These are phyloP conservation scores for Lachnum nothofagi DNA, from an alignment of 2,329 filamentous ascomycete genomes.

Conservation along the genomic window DNA sequence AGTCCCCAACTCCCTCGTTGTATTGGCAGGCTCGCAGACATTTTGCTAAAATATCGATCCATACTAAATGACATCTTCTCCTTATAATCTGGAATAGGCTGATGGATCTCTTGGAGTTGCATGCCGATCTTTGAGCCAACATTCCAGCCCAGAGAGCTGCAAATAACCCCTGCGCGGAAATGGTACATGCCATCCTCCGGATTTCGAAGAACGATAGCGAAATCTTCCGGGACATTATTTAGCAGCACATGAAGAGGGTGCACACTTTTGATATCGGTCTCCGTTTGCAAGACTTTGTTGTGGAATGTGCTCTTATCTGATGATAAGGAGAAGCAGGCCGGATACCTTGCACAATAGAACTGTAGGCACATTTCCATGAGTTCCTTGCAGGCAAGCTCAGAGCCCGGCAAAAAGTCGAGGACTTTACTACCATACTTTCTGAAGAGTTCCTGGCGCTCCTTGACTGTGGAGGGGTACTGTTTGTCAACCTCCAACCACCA, in stretches of 20 bases:
- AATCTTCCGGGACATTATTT: conserved; percentile 79
- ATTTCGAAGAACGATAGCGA: conserved; percentile 69
- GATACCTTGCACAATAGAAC: conserved; percentile 73
- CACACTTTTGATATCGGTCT: conserved; percentile 54
- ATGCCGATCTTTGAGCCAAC: conserved; percentile 68
- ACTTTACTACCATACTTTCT: conserved; percentile 58
- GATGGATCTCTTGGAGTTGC: conserved; percentile 66
- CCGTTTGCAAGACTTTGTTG: conserved; percentile 63
- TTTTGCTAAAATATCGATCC: conserved; percentile 77
- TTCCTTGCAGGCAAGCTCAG: conserved; percentile 75
- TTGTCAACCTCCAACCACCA: conserved; percentile 88
- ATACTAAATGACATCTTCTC: conserved; percentile 85
- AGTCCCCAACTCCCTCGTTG: conserved; percentile 82
- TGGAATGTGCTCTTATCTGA: conserved; percentile 52
- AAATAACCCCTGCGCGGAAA: conserved; percentile 71
- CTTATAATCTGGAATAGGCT: conserved; percentile 72
- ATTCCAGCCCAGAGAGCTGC: conserved; percentile 77
- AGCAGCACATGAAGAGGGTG: conserved; percentile 67
- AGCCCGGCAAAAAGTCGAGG: conserved; percentile 65
- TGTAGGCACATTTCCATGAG: conserved; percentile 82
- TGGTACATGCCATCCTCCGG: conserved; percentile 66
- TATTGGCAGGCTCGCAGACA: conserved; percentile 68
- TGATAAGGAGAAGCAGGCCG: conserved; percentile 63
- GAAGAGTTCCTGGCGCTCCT: conserved; percentile 62
- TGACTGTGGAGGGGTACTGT: conserved; percentile 63